Percentiles rank a stretch among this genome's conserved stretches.
Evolutionary conservation across 495 filamentous ascomycete genomes (phyloP).

Genomic region (Xylaria nigripes): DNA sequence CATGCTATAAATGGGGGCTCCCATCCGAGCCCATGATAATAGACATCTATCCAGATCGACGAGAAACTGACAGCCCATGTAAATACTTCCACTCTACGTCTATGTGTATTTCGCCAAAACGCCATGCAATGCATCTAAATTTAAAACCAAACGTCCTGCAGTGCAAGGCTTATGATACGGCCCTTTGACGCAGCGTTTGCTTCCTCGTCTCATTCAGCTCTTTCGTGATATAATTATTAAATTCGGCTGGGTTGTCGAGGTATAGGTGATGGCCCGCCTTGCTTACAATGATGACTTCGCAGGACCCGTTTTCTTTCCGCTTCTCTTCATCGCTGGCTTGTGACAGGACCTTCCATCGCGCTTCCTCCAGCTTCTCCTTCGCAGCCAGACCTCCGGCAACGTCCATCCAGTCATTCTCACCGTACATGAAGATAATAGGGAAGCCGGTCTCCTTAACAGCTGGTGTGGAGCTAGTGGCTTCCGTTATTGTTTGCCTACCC

Average conservation of each 20-base stretch:
- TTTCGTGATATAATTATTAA: slow-evolving; percentile 64
- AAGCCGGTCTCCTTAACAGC: slow-evolving; percentile 58
- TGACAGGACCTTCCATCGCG: slow-evolving; percentile 48
- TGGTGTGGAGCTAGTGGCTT: slow-evolving; percentile 27
- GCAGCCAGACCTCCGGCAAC: slow-evolving; percentile 75
- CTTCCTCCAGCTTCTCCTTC: slow-evolving; percentile 67
- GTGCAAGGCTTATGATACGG: background rate
- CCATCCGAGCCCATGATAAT: background rate
- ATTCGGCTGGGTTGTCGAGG: slow-evolving; percentile 81
- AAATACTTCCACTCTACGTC: background rate
- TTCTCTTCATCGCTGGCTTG: slow-evolving; percentile 60
- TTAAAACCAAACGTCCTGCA: background rate
- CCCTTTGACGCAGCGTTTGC: slow-evolving; percentile 13
- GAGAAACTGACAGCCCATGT: too few relatives aligned
- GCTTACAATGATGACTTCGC: slow-evolving; percentile 75
- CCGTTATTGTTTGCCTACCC: slow-evolving; percentile 53
- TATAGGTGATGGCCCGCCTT: slow-evolving; percentile 91
- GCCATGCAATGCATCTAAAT: slow-evolving; percentile 10
- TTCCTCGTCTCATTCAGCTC: slow-evolving; percentile 66
- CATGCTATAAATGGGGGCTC: background rate
- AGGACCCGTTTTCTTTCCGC: slow-evolving; percentile 62
- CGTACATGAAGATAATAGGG: slow-evolving; percentile 89
- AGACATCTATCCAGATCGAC: background rate
- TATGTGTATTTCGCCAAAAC: background rate
- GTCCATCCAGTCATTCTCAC: slow-evolving; percentile 98